Evolutionary conservation across 2,329 filamentous ascomycete genomes (phyloP), one percentile per base, ranked within the genome.

Genomic region (Graphilbum sp.): DNA sequence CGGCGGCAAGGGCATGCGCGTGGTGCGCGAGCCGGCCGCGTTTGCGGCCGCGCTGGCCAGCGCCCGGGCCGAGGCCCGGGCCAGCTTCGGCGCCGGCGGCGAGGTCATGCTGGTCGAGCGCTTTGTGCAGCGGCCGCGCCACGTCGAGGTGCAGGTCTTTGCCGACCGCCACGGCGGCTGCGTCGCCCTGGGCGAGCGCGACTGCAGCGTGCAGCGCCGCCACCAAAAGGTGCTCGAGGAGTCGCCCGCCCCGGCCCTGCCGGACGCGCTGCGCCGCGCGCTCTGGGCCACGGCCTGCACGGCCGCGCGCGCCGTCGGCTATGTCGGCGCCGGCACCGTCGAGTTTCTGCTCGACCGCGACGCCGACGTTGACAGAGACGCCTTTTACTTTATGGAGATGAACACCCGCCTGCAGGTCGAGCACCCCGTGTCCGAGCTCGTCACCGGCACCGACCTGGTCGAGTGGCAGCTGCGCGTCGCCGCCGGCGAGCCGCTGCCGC

Each of bases 191-290:
- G 84, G 85, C 17, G 86, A 94, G 59, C 67, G 86, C 40, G 86
- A 94, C 54, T 94, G 86, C 58, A 88, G 81, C 37, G 69, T 94
- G 12, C 86, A 94, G 58, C 64, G 86, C 45, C 64, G 86, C 31
- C 85, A 94, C 52, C 86, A 94, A 54, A 94, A 94, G 60, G 81
- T 93, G 32, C 69, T 94, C 18, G 86, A 94, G 54, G 86, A 94
- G 57, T 86, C 80, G 3, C 86, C 86, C 0, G 84, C 82, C 13
- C 84, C 85, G 4, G 62, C 73, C 45, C 57, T 80, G 16, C 67
- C 71, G 36, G 64, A 72, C 19, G 62, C 54, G 15, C 73, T 71
- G 25, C 60, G 73, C 24, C 61, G 69, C 35, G 72, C 78, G 45
- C 59, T 80, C 5, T 79, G 75, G 75, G 62, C 72, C 55, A 67